Conservation (phyloP, 1,284 basidiomycete species). For the Porogramme epimiltina region DNA sequence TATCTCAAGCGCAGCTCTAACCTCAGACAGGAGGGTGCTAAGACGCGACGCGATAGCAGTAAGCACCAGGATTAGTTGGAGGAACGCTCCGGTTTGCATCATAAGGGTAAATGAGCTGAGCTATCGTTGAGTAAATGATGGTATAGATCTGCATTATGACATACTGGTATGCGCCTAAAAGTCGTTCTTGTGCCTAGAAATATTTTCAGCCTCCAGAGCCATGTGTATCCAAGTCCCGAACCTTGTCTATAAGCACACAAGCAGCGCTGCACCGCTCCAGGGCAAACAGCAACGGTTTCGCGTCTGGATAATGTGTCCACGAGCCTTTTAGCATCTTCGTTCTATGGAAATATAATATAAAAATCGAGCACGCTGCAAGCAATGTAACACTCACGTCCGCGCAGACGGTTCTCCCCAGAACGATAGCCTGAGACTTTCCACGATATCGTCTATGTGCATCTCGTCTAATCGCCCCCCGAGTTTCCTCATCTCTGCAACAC, state of each 20-base stretch:
- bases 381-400: slow-evolving; percentile 42
- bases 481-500: slow-evolving; percentile 59
- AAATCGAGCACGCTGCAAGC: not conserved
- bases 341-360: slow-evolving; percentile 31
- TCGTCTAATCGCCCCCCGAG: slow-evolving; percentile 52
- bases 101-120: slow-evolving; percentile 59
- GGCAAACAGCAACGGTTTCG: slow-evolving; percentile 34
- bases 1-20: slow-evolving; percentile 39
- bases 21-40: slow-evolving; percentile 45
- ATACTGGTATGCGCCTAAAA: slow-evolving; percentile 52
- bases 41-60: slow-evolving; percentile 63
- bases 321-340: slow-evolving; percentile 52
- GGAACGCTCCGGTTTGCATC: slow-evolving; percentile 72
- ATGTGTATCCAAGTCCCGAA: slow-evolving; percentile 23
- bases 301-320: slow-evolving; percentile 61
- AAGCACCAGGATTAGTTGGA: slow-evolving; percentile 63
- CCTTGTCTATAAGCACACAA: slow-evolving; percentile 47
- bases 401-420: slow-evolving; percentile 54
- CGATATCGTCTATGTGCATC: slow-evolving; percentile 40
- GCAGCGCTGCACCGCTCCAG: slow-evolving; percentile 38
- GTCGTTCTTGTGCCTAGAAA: slow-evolving; percentile 52
- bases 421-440: slow-evolving; percentile 52
- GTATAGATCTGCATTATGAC: slow-evolving; percentile 16
- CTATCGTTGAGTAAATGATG: slow-evolving; percentile 7
- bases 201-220: not conserved